A percentile compares a stretch with the other conserved stretches of the same genome.
These are phyloP conservation scores for Mrakia blollopis DNA, from an alignment of 768 basidiomycete genomes.

Conservation along the genomic window DNA sequence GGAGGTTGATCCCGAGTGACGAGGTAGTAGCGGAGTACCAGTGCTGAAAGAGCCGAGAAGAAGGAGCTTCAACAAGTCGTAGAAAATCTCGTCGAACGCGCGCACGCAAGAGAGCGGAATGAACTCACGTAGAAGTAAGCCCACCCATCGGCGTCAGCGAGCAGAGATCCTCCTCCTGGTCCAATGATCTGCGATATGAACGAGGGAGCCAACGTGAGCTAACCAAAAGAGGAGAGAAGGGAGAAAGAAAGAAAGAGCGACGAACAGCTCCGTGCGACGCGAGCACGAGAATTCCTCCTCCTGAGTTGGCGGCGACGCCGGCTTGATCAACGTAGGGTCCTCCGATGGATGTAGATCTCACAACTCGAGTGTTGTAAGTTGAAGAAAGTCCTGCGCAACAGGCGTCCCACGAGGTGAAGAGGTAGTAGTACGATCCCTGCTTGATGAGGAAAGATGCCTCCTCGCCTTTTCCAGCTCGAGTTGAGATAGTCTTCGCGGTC, in stretches of 20 bases:
- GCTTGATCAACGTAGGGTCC: slow-evolving; percentile 52
- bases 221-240: background rate
- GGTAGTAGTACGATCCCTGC: slow-evolving; percentile 10
- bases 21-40: slow-evolving; percentile 52
- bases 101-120: slow-evolving; percentile 38
- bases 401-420: slow-evolving; percentile 13
- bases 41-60: slow-evolving; percentile 43
- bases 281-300: slow-evolving; percentile 53
- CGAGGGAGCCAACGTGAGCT: background rate
- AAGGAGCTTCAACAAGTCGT: background rate
- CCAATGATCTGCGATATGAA: slow-evolving; percentile 48
- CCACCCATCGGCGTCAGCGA: slow-evolving; percentile 46
- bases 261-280: slow-evolving; percentile 1
- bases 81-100: background rate
- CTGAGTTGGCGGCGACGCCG: slow-evolving; percentile 48
- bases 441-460: slow-evolving; percentile 17
- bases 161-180: slow-evolving; percentile 55
- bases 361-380: slow-evolving; percentile 61
- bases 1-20: slow-evolving; percentile 51
- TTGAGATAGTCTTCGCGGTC: background rate
- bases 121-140: slow-evolving; percentile 39
- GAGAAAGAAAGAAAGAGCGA: background rate
- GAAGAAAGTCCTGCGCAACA: slow-evolving; percentile 49
- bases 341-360: slow-evolving; percentile 38
- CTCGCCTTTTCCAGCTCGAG: background rate